Evolutionary conservation across 345 rosid species (phyloP).

Genomic region (Gynandropsis gynandra): DNA sequence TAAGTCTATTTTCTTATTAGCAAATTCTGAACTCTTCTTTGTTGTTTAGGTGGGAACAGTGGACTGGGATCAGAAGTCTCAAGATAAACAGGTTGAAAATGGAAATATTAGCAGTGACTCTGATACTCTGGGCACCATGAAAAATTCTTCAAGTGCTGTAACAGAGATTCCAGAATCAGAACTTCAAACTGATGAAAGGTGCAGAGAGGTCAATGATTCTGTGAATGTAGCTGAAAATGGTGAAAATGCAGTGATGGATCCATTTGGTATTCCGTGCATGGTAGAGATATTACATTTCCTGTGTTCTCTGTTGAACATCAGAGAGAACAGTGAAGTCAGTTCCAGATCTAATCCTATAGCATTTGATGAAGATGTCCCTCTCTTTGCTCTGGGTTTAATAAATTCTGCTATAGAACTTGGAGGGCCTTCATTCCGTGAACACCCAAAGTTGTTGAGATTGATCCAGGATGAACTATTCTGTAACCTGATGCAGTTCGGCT

Average conservation of each 20-base stretch:
- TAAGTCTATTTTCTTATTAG: slow-evolving; percentile 5
- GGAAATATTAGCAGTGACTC: slow-evolving; percentile 28
- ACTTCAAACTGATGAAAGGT: slow-evolving; percentile 26
- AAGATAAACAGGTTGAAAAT: slow-evolving; percentile 37
- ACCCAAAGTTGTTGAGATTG: slow-evolving; percentile 45
- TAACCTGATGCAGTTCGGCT: slow-evolving; percentile 69
- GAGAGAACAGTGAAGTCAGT: slow-evolving; percentile 41
- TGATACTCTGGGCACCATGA: slow-evolving; percentile 31
- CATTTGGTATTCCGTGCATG: slow-evolving; percentile 72
- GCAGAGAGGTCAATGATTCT: slow-evolving; percentile 24
- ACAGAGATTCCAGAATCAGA: slow-evolving; percentile 24
- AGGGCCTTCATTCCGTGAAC: slow-evolving; percentile 42
- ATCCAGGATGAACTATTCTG: slow-evolving; percentile 66
- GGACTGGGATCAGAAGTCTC: slow-evolving; percentile 31
- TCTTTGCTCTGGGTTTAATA: slow-evolving; percentile 68
- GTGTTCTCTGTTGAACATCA: slow-evolving; percentile 56
- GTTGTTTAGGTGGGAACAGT: slow-evolving; percentile 36
- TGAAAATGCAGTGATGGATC: slow-evolving; percentile 42
- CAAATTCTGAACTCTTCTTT: slow-evolving; percentile 20
- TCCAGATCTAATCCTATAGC: slow-evolving; percentile 58
- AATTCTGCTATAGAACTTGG: slow-evolving; percentile 64
- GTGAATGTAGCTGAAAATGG: slow-evolving; percentile 34
- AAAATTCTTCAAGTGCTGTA: slow-evolving; percentile 24
- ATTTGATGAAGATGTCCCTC: slow-evolving; percentile 74
- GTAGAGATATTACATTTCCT: slow-evolving; percentile 64